Percentiles rank a stretch among this genome's conserved stretches.
These are phyloP conservation scores for Volvox reticuliferus DNA, from an alignment of 139 green algal species.

Conservation along the genomic window DNA sequence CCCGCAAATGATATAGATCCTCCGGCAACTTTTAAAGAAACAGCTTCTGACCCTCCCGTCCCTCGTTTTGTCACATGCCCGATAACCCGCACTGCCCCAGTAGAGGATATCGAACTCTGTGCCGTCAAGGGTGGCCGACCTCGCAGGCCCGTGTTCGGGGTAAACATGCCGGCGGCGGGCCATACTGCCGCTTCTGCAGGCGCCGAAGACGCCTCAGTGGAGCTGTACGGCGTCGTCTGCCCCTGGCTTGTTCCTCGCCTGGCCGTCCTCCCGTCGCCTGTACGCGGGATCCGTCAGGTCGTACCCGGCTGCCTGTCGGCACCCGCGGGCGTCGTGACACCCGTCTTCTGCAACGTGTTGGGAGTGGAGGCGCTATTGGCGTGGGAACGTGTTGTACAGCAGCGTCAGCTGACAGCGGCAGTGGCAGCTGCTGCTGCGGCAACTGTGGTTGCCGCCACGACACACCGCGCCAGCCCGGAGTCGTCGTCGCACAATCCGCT, in stretches of 20 bases:
- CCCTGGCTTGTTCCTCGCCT: background rate
- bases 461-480: background rate
- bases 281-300: background rate
- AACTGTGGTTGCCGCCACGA: too few species aligned
- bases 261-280: constrained; percentile 6
- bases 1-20: too few species aligned
- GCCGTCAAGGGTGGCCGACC: too few species aligned
- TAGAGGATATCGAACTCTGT: too few species aligned
- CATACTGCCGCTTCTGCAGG: background rate
- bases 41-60: too few species aligned
- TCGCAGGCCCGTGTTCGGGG: too few species aligned
- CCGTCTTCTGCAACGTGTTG: constrained; percentile 22
- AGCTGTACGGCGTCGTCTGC: background rate
- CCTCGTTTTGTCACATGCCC: too few species aligned
- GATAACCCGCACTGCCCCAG: too few species aligned
- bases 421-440: too few species aligned
- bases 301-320: constrained; percentile 39
- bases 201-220: background rate
- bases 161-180: background rate
- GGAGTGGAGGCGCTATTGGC: constrained; percentile 12
- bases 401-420: background rate
- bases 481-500: background rate
- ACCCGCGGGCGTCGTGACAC: constrained; percentile 19
- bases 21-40: too few species aligned
- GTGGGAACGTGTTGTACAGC: constrained; percentile 1